Evolutionary conservation across 768 basidiomycete species (phyloP), one percentile per base, ranked within the genome.

Genomic region (Termitomyces sp.): DNA sequence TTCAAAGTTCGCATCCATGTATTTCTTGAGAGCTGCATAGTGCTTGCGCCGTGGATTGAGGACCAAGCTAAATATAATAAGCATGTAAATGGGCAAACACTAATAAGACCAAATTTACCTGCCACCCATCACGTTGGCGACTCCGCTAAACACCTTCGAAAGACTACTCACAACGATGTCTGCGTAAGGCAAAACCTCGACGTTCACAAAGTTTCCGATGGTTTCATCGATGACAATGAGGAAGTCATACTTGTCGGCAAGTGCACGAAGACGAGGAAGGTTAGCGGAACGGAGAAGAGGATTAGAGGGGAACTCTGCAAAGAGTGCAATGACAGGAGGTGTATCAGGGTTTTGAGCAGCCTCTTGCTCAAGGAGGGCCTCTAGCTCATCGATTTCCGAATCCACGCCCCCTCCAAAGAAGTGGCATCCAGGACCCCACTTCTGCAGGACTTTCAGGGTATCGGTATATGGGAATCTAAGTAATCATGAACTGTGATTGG

Each of bases 41-140:
- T 90, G 81, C 4, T 79, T 82, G 7, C 86, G 78, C 65, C 80
- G 75, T 0, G 95, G 94, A 68, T 98, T 97, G 37, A 98, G 75
- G 18, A 94, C 87, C 7, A 98, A 79, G 65, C 96, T 98, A 64
- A 33, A 22, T 22, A 47, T 7, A 50, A 47, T 7, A 50, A 54
- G 51, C 49, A 16, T 48, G n/a, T 44, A n/a, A 26, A 13, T 48
- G 31, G 13, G 24, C 5, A 12, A 16, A 33, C 42, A 33, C 16
- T 31, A 16, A 37, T 22, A 37, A 36, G 31, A 15, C 5, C 52
- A 51, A 34, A 75, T 81, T 53, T 64, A 96, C 96, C 91, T 92
- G 67, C 96, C 96, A 46, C 96, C 96, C 96, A 98, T 98, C 51
- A 95, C 93, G 66, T 99, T 98, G 39, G 87, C 83, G 54, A 90